These are phyloP conservation scores for Stachybotrys chartarum DNA, from an alignment of 2,329 filamentous ascomycete species.

Conservation along the genomic window DNA sequence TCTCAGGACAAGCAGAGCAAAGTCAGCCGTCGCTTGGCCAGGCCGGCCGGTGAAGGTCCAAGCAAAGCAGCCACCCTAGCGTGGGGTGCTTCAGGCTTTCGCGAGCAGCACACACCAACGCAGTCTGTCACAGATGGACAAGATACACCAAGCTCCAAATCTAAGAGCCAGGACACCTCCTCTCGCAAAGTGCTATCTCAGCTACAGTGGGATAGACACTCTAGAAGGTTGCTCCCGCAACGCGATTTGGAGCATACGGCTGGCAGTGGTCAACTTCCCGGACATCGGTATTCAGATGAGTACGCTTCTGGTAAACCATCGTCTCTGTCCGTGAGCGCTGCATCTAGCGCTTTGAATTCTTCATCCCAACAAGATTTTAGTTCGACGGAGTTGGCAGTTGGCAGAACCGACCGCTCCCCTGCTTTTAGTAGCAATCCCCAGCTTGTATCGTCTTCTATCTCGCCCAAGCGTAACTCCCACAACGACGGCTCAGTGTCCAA, in stretches of 20 bases:
- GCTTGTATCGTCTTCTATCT: slow-evolving; percentile 8
- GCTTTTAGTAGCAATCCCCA: slow-evolving; percentile 5
- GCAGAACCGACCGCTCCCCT: slow-evolving; percentile 9
- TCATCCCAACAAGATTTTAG: slow-evolving; percentile 16
- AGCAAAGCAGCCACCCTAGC: slow-evolving; percentile 59
- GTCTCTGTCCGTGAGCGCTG: slow-evolving; percentile 46
- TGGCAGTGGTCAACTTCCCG: slow-evolving; percentile 18
- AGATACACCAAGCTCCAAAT: not conserved
- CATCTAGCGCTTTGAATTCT: slow-evolving; percentile 45
- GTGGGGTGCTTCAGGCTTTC: slow-evolving; percentile 43
- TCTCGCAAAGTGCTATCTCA: slow-evolving; percentile 9
- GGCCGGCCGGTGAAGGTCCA: slow-evolving; percentile 41
- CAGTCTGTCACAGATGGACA: not conserved
- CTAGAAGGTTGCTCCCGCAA: slow-evolving; percentile 39
- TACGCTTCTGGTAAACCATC: slow-evolving; percentile 31
- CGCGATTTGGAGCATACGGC: slow-evolving; percentile 21
- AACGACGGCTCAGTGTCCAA: slow-evolving; percentile 10
- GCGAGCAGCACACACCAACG: slow-evolving; percentile 20
- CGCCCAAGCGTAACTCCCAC: slow-evolving; percentile 6
- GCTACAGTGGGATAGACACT: slow-evolving; percentile 48
- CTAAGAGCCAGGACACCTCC: not conserved
- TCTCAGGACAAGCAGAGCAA: slow-evolving; percentile 34
- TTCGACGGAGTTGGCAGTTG: slow-evolving; percentile 9
- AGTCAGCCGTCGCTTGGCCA: slow-evolving; percentile 31
- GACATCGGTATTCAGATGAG: slow-evolving; percentile 32